Conservation (phyloP, 306 rosid genomes). For the Castanea crenata region DNA sequence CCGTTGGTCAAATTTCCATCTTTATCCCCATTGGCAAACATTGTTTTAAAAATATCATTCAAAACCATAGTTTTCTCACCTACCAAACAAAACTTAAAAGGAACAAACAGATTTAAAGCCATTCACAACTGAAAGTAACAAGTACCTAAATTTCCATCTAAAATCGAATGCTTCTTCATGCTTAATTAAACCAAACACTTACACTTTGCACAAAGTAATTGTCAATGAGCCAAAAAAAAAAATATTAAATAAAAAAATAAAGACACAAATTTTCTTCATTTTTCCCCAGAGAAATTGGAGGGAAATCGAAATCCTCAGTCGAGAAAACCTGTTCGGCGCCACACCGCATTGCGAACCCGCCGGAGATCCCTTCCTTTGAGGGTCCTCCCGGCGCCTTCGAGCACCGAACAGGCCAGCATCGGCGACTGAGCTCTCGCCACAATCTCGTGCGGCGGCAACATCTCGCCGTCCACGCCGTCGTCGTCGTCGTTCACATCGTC, state of each 20-base stretch:
- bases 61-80: neutral
- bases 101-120: neutral
- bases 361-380: constrained; percentile 70
- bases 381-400: constrained; percentile 84
- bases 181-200: constrained; percentile 1
- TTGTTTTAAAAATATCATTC: neutral
- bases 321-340: constrained; percentile 77
- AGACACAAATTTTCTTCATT: neutral
- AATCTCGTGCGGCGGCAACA: constrained; percentile 80
- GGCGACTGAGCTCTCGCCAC: constrained; percentile 58
- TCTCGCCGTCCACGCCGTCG: constrained; percentile 38
- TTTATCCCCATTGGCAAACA: too few species aligned
- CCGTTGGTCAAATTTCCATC: too few species aligned
- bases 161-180: constrained; percentile 1
- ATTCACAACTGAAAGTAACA: neutral
- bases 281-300: constrained; percentile 7
- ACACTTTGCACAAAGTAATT: neutral
- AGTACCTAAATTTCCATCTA: neutral
- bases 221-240: neutral
- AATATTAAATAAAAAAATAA: too few species aligned
- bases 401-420: constrained; percentile 61
- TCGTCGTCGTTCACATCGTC: constrained; percentile 31
- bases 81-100: neutral
- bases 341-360: constrained; percentile 71
- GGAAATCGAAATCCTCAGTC: constrained; percentile 37